These are phyloP conservation scores for Mycena belliarum DNA, from an alignment of 768 basidiomycete genomes.

Conservation along the genomic window DNA sequence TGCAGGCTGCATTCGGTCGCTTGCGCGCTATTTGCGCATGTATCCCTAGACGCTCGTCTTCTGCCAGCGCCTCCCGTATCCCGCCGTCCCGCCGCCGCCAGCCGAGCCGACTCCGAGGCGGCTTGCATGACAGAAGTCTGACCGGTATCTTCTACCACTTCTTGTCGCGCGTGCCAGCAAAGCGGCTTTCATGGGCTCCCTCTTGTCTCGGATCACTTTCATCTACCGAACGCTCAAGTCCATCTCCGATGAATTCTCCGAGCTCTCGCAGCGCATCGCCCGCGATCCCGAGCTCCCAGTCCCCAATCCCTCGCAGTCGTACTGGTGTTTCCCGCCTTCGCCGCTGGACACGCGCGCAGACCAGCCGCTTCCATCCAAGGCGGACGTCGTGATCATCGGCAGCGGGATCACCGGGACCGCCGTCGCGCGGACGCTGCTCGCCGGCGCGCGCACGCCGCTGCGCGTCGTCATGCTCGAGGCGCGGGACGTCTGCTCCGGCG, in stretches of 20 bases:
- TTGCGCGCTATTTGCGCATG: too few species aligned
- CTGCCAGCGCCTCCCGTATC: too few species aligned
- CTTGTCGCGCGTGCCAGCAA: too few species aligned
- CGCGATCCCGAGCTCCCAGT: slow-evolving; percentile 57
- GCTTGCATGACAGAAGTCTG: too few species aligned
- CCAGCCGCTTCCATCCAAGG: slow-evolving; percentile 40
- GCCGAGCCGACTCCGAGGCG: too few species aligned
- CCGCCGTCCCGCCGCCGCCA: too few species aligned
- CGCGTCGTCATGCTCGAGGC: slow-evolving; percentile 80
- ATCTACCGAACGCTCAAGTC: slow-evolving; percentile 13
- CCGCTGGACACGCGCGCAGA: slow-evolving; percentile 17
- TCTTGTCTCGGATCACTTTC: slow-evolving; percentile 3
- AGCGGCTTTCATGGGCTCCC: slow-evolving; percentile 10
- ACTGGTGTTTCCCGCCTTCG: slow-evolving; percentile 62
- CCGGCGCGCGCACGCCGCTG: slow-evolving; percentile 30
- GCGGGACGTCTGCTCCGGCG: slow-evolving; percentile 72
- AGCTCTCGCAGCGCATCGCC: slow-evolving; percentile 35
- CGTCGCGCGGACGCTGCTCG: slow-evolving; percentile 55
- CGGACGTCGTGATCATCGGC: slow-evolving; percentile 73
- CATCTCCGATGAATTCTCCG: slow-evolving; percentile 24
- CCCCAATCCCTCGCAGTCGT: slow-evolving; percentile 53
- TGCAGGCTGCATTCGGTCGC: too few species aligned
- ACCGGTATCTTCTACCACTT: too few species aligned
- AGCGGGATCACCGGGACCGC: slow-evolving; percentile 77
- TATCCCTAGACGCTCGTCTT: too few species aligned